Evolutionary conservation across 2,329 filamentous ascomycete species (phyloP).

Genomic region (Sporothrix protearum): DNA sequence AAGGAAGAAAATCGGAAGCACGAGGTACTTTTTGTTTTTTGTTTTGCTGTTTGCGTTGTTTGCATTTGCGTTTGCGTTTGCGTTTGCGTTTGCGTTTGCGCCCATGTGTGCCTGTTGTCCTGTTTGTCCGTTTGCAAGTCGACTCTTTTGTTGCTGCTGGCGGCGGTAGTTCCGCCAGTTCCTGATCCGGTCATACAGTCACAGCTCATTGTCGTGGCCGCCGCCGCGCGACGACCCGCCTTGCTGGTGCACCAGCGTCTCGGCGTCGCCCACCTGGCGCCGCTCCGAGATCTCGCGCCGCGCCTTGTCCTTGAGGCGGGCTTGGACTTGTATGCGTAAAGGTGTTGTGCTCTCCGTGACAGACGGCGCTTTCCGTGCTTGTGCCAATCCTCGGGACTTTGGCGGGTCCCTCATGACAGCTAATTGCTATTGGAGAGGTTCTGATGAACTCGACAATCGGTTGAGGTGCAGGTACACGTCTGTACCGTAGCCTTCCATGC

Average conservation of each 20-base stretch:
- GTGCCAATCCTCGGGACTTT: constrained; percentile 63
- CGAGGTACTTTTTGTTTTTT: constrained; percentile 1
- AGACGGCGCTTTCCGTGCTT: constrained; percentile 7
- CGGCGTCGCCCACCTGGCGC: constrained; percentile 85
- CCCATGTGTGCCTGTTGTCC: not conserved
- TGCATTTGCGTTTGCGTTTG: not conserved
- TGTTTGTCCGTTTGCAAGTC: not conserved
- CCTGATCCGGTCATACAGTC: constrained; percentile 26
- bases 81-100: not conserved
- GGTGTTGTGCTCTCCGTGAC: constrained; percentile 34
- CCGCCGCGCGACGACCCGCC: constrained; percentile 31
- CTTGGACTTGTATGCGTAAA: constrained; percentile 57
- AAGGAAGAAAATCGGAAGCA: constrained; percentile 20
- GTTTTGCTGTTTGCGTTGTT: not conserved
- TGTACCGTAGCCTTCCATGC: constrained; percentile 98
- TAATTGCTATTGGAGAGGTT: constrained; percentile 93
- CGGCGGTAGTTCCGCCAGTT: not conserved
- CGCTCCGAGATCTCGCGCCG: constrained; percentile 73
- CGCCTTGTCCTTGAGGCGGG: constrained; percentile 58
- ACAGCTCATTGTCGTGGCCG: constrained; percentile 39
- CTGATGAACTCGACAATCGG: constrained; percentile 87
- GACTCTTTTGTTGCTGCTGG: not conserved
- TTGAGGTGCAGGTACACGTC: constrained; percentile 98
- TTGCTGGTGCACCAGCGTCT: constrained; percentile 64
- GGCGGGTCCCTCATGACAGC: constrained; percentile 80